These are phyloP conservation scores for Aureobasidium sp. DNA, from an alignment of 2,329 filamentous ascomycete species.

Conservation along the genomic window DNA sequence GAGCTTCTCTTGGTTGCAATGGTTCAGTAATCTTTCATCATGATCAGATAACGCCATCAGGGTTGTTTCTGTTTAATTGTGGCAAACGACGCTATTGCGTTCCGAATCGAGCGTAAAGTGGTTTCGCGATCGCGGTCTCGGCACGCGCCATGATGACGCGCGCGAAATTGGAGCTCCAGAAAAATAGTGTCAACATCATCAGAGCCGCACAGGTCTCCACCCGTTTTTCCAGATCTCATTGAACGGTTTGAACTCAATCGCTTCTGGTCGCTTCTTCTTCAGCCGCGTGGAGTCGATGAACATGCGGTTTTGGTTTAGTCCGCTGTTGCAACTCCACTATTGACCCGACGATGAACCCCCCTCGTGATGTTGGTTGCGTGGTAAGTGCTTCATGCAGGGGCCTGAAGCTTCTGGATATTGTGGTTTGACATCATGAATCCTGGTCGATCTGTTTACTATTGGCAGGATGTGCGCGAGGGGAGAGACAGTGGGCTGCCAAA, in stretches of 20 bases:
- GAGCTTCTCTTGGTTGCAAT: neutral
- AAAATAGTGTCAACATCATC: neutral
- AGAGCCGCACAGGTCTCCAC: neutral
- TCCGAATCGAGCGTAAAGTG: slow-evolving; percentile 3
- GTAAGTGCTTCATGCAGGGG: slow-evolving; percentile 9
- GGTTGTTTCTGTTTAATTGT: neutral
- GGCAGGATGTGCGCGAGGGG: neutral
- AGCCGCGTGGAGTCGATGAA: neutral
- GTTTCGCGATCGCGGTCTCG: neutral
- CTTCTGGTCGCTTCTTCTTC: neutral
- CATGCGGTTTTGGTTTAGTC: neutral
- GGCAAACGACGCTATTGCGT: neutral
- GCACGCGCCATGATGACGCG: slow-evolving; percentile 3
- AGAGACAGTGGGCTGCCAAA: neutral
- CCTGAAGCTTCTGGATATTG: neutral
- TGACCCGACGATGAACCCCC: neutral
- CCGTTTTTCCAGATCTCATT: neutral
- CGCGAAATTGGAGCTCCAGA: neutral
- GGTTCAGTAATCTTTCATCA: neutral
- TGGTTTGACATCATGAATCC: neutral
- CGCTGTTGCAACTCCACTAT: neutral
- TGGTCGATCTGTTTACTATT: slow-evolving; percentile 5
- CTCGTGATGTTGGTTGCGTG: neutral
- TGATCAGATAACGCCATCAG: neutral
- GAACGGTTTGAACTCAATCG: neutral